A percentile compares a stretch with the other conserved stretches of the same genome.
phyloP scores from a whole-genome alignment of 2,329 filamentous ascomycete genomes.

The Oidium heveae region DNA sequence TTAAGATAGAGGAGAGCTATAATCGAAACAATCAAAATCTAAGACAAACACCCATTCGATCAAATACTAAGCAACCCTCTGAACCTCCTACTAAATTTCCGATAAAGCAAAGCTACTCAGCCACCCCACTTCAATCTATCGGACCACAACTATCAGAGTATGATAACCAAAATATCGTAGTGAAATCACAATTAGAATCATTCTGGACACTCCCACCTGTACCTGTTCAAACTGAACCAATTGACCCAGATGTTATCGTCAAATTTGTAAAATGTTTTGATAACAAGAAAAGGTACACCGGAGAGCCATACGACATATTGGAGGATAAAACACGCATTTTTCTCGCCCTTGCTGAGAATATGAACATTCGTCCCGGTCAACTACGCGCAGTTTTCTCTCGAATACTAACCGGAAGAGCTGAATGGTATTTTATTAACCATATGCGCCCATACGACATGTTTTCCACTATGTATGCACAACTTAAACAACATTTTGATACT shows the following conservation, averaged over 20 bases:
- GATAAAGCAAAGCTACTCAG: not conserved
- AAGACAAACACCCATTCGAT: not conserved
- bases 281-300: not conserved
- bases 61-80: not conserved
- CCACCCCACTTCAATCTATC: not conserved
- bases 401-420: not conserved
- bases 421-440: not conserved
- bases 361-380: not conserved
- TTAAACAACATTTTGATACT: not conserved
- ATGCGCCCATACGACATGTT: not conserved
- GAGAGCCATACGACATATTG: not conserved
- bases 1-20: not conserved
- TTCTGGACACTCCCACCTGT: not conserved
- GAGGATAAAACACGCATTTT: not conserved
- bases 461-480: not conserved
- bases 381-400: not conserved
- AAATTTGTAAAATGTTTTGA: constrained; percentile 1
- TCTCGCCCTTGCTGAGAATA: not conserved
- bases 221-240: not conserved
- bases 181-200: not conserved
- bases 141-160: not conserved
- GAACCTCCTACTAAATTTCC: not conserved
- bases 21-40: not conserved
- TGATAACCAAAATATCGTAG: not conserved
- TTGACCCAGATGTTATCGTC: not conserved